Base-by-base conservation (phyloP, 2,329 filamentous ascomycete genomes). In the Fusarium sp. region DNA sequence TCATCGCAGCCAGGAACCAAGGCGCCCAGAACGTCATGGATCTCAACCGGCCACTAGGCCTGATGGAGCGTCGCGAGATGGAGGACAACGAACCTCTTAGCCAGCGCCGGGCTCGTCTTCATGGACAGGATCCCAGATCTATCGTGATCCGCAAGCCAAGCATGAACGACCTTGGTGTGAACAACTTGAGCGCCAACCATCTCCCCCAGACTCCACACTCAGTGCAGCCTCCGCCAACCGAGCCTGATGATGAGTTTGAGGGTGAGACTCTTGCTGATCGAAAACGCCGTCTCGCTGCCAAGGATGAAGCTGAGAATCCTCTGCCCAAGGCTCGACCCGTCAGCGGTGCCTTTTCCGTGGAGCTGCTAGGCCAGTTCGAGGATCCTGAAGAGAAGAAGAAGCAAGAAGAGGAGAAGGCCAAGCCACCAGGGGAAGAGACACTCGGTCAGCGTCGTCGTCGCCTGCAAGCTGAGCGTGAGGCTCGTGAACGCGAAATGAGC, bases 41-140 rank as follows among this genome's bases (percentile, higher is more conserved):
- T 83, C 78, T 91, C 72, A 87, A 91, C 82, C 83, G 91, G 12
- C 93, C 93, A 0, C 81, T 94, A 6, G 94, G 94, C 6, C 82
- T 96, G 64, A 92, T 96, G 86, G 93, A 97, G 79, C 91, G 90
- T 76, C 91, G 94, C 55, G 92, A 97, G 67, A 84, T 96, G 73
- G 96, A 99, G 80, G 96, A 99, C 78, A 96, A 95, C 64, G 96
- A 98, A 80, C 95, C 96, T 0, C 85, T 98, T 22, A 95, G 93
- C 77, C 88, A 88, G 42, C 92, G 95, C 4, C 91, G 94, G 56
- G 93, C 92, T 44, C 89, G 95, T 64, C 86, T 98, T 8, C 88
- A 92, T 49, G 94, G 93, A 40, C 86, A 88, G 17, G 84, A 86
- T 49, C 87, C 88, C 20, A 82, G 84, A 49, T 82, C 83, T 0